phyloP scores from a whole-genome alignment of 179 eudicot genomes.

The Silene coronaria region DNA sequence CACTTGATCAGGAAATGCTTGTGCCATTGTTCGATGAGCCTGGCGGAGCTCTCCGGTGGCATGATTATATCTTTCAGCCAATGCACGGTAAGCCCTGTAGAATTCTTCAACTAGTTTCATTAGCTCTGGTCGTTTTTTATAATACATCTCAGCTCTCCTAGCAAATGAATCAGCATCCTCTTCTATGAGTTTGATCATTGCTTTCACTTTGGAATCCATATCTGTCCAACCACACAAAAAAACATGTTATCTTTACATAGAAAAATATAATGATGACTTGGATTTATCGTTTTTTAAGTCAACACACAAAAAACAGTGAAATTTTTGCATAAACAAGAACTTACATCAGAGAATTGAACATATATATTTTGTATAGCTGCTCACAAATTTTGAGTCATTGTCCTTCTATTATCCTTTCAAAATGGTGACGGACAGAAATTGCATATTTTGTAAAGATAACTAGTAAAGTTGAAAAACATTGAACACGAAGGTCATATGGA shows the following conservation, averaged over 20 bases:
- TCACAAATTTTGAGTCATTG: background rate
- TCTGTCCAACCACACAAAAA: slow-evolving; percentile 25
- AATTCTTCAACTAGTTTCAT: slow-evolving; percentile 49
- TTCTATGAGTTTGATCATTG: slow-evolving; percentile 50
- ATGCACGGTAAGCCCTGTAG: slow-evolving; percentile 49
- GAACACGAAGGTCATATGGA: background rate
- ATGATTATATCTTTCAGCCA: slow-evolving; percentile 48
- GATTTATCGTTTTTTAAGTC: background rate
- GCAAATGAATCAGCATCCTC: slow-evolving; percentile 57
- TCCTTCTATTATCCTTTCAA: background rate
- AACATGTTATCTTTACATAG: background rate
- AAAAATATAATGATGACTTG: background rate
- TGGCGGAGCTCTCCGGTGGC: slow-evolving; percentile 82
- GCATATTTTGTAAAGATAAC: background rate
- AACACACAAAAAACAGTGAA: background rate
- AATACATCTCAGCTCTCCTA: slow-evolving; percentile 51
- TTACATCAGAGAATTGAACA: background rate
- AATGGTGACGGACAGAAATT: background rate
- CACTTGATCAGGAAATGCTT: slow-evolving; percentile 73
- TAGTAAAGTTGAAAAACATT: background rate
- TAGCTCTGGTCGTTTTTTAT: slow-evolving; percentile 46
- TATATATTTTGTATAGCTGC: background rate
- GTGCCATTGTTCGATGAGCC: slow-evolving; percentile 70
- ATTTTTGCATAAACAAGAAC: background rate
- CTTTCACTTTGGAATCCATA: slow-evolving; percentile 45